Evolutionary conservation across 805 yeast species (phyloP).

Genomic region (Saccharomycopsis fodiens): DNA sequence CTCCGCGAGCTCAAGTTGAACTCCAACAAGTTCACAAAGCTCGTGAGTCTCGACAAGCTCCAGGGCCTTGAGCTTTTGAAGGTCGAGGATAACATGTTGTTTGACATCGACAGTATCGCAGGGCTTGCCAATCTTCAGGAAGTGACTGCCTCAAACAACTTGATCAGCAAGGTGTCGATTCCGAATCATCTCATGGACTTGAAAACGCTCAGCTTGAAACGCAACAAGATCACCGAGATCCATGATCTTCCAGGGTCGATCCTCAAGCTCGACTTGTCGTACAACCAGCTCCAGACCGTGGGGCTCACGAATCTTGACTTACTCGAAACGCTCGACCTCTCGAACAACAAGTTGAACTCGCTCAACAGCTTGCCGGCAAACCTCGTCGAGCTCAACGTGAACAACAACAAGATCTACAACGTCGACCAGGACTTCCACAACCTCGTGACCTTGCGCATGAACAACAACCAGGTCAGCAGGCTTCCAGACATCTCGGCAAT

Average conservation of each 20-base stretch:
- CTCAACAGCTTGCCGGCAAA: slow-evolving; percentile 1
- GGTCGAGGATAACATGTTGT: neutral
- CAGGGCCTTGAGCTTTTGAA: neutral
- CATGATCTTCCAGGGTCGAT: neutral
- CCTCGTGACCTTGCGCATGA: neutral
- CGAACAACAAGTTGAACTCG: slow-evolving; percentile 3
- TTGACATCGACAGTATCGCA: neutral
- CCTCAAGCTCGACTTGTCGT: neutral
- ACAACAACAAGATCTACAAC: neutral
- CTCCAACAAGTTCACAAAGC: neutral
- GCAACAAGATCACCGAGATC: slow-evolving; percentile 4
- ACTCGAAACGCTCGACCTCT: neutral
- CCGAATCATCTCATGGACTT: slow-evolving; percentile 7
- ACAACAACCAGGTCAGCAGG: neutral
- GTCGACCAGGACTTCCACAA: neutral
- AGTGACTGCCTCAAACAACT: slow-evolving; percentile 8
- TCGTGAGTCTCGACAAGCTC: neutral
- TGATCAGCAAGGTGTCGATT: slow-evolving; percentile 1
- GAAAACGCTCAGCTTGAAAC: slow-evolving; percentile 3
- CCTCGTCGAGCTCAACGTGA: slow-evolving; percentile 1
- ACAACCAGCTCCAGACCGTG: neutral
- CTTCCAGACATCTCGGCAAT: neutral
- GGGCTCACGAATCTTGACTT: neutral
- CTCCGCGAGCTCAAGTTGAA: neutral
- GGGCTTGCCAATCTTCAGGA: slow-evolving; percentile 1